These are phyloP conservation scores for Pseudoscleropodium purum DNA, from an alignment of 225 moss, liverwort and hornwort genomes.

Conservation along the genomic window DNA sequence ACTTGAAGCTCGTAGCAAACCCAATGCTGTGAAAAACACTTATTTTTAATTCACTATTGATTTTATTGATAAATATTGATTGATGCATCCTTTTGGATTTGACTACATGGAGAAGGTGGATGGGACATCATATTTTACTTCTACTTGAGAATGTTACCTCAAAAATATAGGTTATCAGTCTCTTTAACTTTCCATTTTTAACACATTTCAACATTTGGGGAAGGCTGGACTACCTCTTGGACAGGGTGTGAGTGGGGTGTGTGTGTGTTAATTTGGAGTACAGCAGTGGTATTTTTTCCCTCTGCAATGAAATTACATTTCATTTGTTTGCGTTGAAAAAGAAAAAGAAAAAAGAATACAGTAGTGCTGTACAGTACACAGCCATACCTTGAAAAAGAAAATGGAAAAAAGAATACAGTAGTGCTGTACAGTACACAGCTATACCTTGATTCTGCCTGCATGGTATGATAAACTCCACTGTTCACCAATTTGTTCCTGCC, in stretches of 20 bases:
- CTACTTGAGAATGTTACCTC: not conserved
- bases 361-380: too few relatives aligned
- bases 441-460: not conserved
- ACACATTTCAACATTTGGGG: not conserved
- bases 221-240: not conserved
- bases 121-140: not conserved
- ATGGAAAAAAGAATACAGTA: too few relatives aligned
- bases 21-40: too few relatives aligned
- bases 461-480: fast-evolving
- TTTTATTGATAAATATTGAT: not conserved
- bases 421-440: too few relatives aligned
- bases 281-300: not conserved
- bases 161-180: not conserved
- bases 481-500: not conserved
- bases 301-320: too few relatives aligned
- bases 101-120: fast-evolving
- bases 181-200: not conserved
- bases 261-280: too few relatives aligned
- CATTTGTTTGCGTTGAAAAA: too few relatives aligned
- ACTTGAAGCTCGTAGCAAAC: fast-evolving
- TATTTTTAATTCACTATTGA: too few relatives aligned
- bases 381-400: too few relatives aligned
- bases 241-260: not conserved
- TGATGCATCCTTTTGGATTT: not conserved
- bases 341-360: too few relatives aligned